Percentiles rank a stretch among this genome's conserved stretches.
Conservation (phyloP, 1,284 basidiomycete genomes). For the Ganoderma leucocontextum region DNA sequence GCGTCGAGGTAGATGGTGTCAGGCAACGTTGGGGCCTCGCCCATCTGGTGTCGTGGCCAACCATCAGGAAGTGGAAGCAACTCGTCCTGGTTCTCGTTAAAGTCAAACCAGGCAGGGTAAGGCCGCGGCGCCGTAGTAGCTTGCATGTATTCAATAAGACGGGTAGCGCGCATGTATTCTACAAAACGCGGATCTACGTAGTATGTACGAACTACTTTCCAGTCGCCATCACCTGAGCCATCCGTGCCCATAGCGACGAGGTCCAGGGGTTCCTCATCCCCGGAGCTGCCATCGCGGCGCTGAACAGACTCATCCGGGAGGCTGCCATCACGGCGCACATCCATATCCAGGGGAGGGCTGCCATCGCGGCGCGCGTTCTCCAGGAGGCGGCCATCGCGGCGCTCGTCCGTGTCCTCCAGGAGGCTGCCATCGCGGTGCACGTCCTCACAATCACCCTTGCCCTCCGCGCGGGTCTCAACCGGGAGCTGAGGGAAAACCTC, state of each 20-base stretch:
- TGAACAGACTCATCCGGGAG: background rate
- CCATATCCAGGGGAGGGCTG: background rate
- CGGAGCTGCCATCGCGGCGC: background rate
- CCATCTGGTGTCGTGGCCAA: background rate
- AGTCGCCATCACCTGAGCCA: too few species aligned
- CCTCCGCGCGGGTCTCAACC: background rate
- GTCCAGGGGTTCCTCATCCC: background rate
- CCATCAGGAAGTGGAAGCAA: background rate
- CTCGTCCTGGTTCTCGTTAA: background rate
- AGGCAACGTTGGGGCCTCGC: background rate
- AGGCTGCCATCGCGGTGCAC: background rate
- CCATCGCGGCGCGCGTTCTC: background rate
- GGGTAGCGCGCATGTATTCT: too few species aligned
- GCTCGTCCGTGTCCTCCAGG: constrained; percentile 1
- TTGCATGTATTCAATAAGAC: background rate
- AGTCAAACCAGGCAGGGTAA: background rate
- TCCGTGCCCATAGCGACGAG: background rate
- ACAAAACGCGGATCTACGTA: background rate
- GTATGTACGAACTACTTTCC: too few species aligned
- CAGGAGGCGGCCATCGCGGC: constrained; percentile 1
- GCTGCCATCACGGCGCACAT: background rate
- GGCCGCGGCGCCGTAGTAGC: background rate
- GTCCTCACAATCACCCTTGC: background rate
- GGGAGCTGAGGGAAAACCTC: background rate
- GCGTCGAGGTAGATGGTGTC: background rate